Percentiles rank a stretch among this genome's conserved stretches.
Conservation (phyloP, 352 stramenopile genomes). For the Thalassiosira livingstoniorum region DNA sequence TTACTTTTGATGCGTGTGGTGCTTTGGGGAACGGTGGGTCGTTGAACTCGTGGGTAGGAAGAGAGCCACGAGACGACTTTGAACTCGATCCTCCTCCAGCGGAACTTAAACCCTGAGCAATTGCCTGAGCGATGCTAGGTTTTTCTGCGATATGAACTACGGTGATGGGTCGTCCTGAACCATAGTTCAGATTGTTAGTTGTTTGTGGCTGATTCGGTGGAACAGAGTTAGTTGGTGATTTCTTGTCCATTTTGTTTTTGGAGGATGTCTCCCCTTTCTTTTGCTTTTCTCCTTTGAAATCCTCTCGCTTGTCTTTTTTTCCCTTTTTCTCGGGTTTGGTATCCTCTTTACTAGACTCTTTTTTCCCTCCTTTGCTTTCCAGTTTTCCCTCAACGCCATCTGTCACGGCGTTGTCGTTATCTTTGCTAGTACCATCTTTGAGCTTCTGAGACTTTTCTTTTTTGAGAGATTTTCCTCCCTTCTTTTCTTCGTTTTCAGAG, state of each 20-base stretch:
- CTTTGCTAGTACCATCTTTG: background rate
- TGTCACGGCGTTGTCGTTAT: background rate
- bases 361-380: background rate
- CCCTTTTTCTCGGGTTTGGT: background rate
- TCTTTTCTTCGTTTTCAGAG: slow-evolving; percentile 23
- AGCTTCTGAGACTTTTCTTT: slow-evolving; percentile 6
- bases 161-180: slow-evolving; percentile 67
- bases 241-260: background rate
- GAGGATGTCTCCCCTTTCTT: background rate
- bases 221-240: slow-evolving; percentile 40
- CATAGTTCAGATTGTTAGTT: slow-evolving; percentile 82
- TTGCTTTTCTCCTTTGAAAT: background rate
- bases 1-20: slow-evolving; percentile 62
- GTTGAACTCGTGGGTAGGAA: slow-evolving; percentile 79
- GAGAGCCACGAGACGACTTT: slow-evolving; percentile 22
- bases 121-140: slow-evolving; percentile 77
- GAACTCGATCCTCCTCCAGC: background rate
- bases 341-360: background rate
- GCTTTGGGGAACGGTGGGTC: slow-evolving; percentile 73
- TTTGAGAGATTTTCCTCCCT: slow-evolving; percentile 1
- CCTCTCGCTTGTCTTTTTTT: background rate
- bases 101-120: slow-evolving; percentile 66
- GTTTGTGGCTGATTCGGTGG: slow-evolving; percentile 80
- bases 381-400: background rate
- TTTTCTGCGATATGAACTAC: slow-evolving; percentile 85